These are phyloP conservation scores for Moesziomyces sp. DNA, from an alignment of 1,284 basidiomycete genomes.

Conservation along the genomic window DNA sequence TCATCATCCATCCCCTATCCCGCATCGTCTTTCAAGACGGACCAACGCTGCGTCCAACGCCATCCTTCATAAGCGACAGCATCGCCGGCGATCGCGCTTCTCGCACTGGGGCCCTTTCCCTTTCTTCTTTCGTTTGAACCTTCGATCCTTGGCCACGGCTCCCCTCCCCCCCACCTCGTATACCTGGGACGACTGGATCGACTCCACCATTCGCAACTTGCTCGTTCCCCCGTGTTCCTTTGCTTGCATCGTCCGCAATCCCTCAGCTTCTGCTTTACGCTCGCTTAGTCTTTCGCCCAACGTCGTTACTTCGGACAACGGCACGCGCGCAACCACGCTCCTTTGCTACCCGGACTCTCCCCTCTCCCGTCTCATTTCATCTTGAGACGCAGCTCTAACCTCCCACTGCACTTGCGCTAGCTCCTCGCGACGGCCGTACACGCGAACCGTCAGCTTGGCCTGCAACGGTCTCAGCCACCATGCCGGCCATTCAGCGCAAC, in stretches of 20 bases:
- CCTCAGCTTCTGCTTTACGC: too few relatives aligned
- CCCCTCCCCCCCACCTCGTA: too few relatives aligned
- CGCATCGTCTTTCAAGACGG: background rate
- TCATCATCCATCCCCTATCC: background rate
- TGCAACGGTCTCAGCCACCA: constrained; percentile 6
- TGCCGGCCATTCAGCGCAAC: constrained; percentile 45
- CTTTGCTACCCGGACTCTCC: too few relatives aligned
- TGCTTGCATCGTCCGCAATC: too few relatives aligned
- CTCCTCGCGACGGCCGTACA: background rate
- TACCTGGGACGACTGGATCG: too few relatives aligned
- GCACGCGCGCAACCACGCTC: too few relatives aligned
- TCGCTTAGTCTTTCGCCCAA: too few relatives aligned
- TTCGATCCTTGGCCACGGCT: background rate
- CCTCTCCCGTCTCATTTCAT: background rate
- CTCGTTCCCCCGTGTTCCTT: too few relatives aligned
- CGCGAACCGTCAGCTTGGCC: background rate
- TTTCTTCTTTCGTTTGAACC: background rate
- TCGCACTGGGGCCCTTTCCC: background rate
- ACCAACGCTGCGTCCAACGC: constrained; percentile 1
- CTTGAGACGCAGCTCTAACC: background rate
- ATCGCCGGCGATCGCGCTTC: constrained; percentile 30
- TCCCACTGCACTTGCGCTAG: background rate
- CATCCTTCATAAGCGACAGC: constrained; percentile 4
- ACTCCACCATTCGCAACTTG: too few relatives aligned
- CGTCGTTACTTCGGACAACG: too few relatives aligned